Evolutionary conservation across 2,329 filamentous ascomycete genomes (phyloP), one percentile per base, ranked within the genome.

Genomic region (Phialocephala subalpina): DNA sequence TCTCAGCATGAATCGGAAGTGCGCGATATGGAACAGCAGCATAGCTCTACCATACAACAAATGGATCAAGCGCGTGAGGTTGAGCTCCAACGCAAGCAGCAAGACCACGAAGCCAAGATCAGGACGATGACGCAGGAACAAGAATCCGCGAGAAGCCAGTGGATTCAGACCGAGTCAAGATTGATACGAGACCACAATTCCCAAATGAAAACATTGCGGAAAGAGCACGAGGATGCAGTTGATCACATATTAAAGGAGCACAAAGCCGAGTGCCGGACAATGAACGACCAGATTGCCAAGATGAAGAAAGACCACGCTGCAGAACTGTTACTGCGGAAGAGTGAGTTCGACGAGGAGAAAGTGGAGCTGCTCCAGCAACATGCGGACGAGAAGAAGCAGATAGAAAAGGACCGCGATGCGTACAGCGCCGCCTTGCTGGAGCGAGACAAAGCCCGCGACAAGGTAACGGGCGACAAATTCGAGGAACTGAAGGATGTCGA

Each of bases 361-460:
- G n/a, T 35, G 11, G 35, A 25, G 20, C 18, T 58, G 9, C 14
- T 5, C 9, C 18, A 42, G n/a, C 56, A 27, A n/a, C 35, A 58
- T 27, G 35, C 56, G 7, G 56, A 38, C 12, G 56, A 58, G 35
- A 58, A 27, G 56, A 18, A 42, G 36, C 42, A 61, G 29, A 16
- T 61, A 20, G 25, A 20, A 36, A 58, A 49, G 11, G 61, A 63
- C 27, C 27, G 29, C 18, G 53, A 63, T 35, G 53, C 61, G 16
- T 63, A 63, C 55, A 47, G 52, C 16, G 61, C 45, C 3, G 61
- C 61, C 29, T 40, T 63, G 11, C 53, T 67, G 36, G 42, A 58
- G 27, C 62, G 62, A 60, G 65, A 65, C 27, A 58, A 57, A 20
- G 42, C 63, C 45, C 57, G 58, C 47, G 62, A 60, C 38, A 33